Evolutionary conservation across 306 rosid genomes (phyloP), one percentile per base, ranked within the genome.

Genomic region (Quercus agrifolia): DNA sequence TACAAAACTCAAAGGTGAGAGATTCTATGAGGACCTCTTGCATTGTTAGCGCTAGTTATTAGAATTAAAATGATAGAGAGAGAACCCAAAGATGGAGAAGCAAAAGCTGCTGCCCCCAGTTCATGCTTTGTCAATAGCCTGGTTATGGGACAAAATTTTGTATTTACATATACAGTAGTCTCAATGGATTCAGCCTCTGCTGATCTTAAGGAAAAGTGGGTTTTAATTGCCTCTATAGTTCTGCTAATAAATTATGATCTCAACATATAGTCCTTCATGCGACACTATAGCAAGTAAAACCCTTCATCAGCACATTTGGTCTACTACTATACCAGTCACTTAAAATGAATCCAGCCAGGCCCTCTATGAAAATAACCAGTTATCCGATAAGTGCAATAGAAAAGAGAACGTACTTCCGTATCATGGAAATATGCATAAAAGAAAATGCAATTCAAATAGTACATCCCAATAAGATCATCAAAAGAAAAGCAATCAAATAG

Each of bases 251-350:
- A 92, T 66, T 78, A 74, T 30, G 89, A 86, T 85, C 97, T 88
- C 57, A 97, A 86, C 82, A 92, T 77, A 77, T 82, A 79, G 64
- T 94, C 93, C 83, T 90, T 94, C 97, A 91, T 84, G 85, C 91
- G 44, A 85, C 38, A 33, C 6, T 33, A 1, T 33, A 33, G 6
- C 38, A 33, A 33, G 38, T 33, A 33, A 33, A 33, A 33, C 38
- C 38, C 38, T 33, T 5, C 38, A 33, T 33, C 6, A 33, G 7
- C 38, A 33, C 38, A 33, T 33, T 33, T 33, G 7, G 1, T 33
- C 38, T 33, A 1, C 38, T 5, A 33, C 7, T 33, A 33, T 33
- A 33, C 38, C 38, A 33, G 38, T 33, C 38, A 6, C 38, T 33
- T 33, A 6, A 33, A 33, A 33, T 33, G 38, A 33, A 33, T 33